Evolutionary conservation across 2,329 filamentous ascomycete species (phyloP).

Genomic region (Fusarium coffeatum): DNA sequence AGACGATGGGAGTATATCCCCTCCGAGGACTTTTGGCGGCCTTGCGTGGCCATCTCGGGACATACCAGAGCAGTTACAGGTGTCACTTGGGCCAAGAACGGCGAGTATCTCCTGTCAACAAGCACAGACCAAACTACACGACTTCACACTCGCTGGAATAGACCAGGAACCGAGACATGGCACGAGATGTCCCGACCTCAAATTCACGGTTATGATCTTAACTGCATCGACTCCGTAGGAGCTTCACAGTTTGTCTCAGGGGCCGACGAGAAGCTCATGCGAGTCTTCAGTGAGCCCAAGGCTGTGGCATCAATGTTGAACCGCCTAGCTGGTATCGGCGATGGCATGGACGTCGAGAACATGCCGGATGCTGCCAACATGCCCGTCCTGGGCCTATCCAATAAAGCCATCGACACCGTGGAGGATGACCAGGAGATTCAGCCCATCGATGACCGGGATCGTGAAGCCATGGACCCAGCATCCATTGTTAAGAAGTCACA

Average conservation of each 20-base stretch:
- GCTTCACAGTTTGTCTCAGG: constrained; percentile 87
- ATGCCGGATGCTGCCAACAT: constrained; percentile 93
- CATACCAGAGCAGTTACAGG: constrained; percentile 86
- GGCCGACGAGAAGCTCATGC: constrained; percentile 96
- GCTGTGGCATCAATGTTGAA: constrained; percentile 81
- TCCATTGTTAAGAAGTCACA: constrained; percentile 69
- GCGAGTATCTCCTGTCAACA: constrained; percentile 88
- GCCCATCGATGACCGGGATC: constrained; percentile 60
- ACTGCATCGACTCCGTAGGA: constrained; percentile 85
- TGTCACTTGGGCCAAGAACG: constrained; percentile 84
- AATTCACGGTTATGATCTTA: constrained; percentile 97
- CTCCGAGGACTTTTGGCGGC: constrained; percentile 76
- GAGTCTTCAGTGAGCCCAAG: constrained; percentile 91
- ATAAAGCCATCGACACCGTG: constrained; percentile 82
- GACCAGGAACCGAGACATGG: constrained; percentile 70
- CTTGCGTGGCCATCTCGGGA: constrained; percentile 81
- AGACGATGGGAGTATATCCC: constrained; percentile 79
- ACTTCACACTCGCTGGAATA: constrained; percentile 83
- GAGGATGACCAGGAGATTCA: constrained; percentile 62
- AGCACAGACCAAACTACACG: constrained; percentile 93
- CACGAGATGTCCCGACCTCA: constrained; percentile 96
- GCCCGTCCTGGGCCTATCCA: constrained; percentile 92
- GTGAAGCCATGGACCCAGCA: constrained; percentile 66
- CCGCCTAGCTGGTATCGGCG: constrained; percentile 72
- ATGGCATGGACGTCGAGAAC: constrained; percentile 51